Base-by-base conservation (phyloP, 345 rosid genomes). In the Eucalyptus shirleyi region DNA sequence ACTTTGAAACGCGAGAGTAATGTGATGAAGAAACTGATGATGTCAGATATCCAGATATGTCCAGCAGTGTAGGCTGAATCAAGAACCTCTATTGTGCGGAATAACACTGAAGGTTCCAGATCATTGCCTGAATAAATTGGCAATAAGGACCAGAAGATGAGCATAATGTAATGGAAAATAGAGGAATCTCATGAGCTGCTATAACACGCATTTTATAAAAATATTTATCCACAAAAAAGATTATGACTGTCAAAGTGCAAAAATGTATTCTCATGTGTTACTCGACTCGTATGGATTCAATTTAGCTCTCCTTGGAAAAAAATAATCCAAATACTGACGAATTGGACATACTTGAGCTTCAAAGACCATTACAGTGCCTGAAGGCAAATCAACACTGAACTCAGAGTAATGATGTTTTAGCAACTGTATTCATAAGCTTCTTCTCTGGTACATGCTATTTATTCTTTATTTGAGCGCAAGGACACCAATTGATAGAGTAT, bases 1-100 rank as follows among this genome's bases (percentile, higher is more conserved):
- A 94, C 97, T 94, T 93, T 93, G 87, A 93, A 94, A 89, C 93
- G 91, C n/a, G 95, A 91, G 80, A 95, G 88, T 91, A 96, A 90
- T 87, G 95, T 96, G 91, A 93, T 86, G 86, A 95, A 90, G 93
- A 98, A 96, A 93, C 98, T 95, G 62, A 95, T 89, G 90, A 94
- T 92, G 90, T 97, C 96, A 86, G 94, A 92, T 89, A 95, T 91
- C 91, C 91, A 92, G 89, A 98, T 91, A 91, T 93, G 96, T 88
- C 98, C 98, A 93, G 92, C 95, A 89, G 72, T 91, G 69, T 91
- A 96, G 62, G 97, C 91, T 19, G 93, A 92, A 90, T 96, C 95
- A 92, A 97, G 91, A 93, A 94, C 90, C 89, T 97, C 98, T 67
- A 96, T 90, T 51, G 93, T 93, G 81, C 92, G 94, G 90, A 92